phyloP scores from a whole-genome alignment of 2,329 filamentous ascomycete species.

The Xylaria sp. region DNA sequence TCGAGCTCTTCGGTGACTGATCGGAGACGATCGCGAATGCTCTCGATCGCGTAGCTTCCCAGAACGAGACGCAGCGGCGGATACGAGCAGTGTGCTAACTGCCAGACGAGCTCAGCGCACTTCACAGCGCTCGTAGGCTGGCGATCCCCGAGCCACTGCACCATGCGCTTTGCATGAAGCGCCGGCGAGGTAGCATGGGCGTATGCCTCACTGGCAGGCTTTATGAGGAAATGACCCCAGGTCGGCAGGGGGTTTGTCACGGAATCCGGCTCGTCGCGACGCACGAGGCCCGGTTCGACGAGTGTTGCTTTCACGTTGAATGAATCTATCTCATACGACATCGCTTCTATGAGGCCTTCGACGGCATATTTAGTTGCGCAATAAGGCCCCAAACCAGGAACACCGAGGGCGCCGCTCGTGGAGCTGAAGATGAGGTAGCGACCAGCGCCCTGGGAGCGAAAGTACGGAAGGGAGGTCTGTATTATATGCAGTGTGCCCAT shows the following conservation, averaged over 20 bases:
- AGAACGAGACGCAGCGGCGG: conserved; percentile 87
- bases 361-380: conserved; percentile 98
- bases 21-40: conserved; percentile 86
- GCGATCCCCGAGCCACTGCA: conserved; percentile 92
- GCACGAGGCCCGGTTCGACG: conserved; percentile 88
- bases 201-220: conserved; percentile 85
- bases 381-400: conserved; percentile 91
- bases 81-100: conserved; percentile 93
- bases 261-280: conserved; percentile 80
- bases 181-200: conserved; percentile 80
- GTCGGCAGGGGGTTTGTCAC: conserved; percentile 70
- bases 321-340: conserved; percentile 92
- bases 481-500: conserved; percentile 95
- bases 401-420: conserved; percentile 89
- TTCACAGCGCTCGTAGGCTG: conserved; percentile 94
- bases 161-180: conserved; percentile 87
- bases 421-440: conserved; percentile 95
- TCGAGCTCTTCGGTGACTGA: conserved; percentile 95
- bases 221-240: conserved; percentile 93
- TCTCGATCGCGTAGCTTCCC: conserved; percentile 95
- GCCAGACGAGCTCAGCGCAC: conserved; percentile 92
- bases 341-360: conserved; percentile 93
- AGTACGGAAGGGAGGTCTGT: conserved; percentile 86
- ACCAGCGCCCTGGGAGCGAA: conserved; percentile 78
- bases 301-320: conserved; percentile 96